Conservation (phyloP, 345 rosid genomes). For the Erysimum cheiranthoides region DNA sequence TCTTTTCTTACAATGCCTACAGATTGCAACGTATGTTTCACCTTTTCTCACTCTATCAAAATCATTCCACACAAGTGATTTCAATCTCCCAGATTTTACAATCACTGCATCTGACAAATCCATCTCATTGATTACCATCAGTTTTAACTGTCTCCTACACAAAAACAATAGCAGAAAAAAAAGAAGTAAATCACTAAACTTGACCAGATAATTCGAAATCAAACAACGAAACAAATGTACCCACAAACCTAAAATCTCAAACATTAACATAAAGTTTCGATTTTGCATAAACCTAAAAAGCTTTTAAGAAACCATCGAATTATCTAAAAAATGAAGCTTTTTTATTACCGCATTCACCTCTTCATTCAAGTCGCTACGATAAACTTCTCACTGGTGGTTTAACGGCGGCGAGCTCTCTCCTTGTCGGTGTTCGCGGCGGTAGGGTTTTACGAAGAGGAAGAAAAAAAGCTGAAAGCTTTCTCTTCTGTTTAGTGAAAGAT, state of each 20-base stretch:
- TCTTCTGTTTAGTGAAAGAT: constrained; percentile 14
- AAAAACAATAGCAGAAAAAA: neutral
- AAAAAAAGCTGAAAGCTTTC: constrained; percentile 1
- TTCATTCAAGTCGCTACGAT: neutral
- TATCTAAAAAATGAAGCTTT: neutral
- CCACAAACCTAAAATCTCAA: neutral
- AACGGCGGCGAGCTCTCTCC: constrained; percentile 23
- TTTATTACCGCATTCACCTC: constrained; percentile 1
- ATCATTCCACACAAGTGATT: constrained; percentile 91
- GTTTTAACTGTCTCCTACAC: constrained; percentile 41
- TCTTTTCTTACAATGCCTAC: constrained; percentile 80
- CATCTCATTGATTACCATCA: constrained; percentile 53
- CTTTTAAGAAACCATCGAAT: constrained; percentile 8
- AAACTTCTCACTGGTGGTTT: neutral
- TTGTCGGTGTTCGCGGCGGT: constrained; percentile 43
- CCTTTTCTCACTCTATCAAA: constrained; percentile 80
- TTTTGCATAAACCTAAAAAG: neutral
- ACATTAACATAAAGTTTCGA: neutral
- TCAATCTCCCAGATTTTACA: constrained; percentile 71
- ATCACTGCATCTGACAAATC: constrained; percentile 83
- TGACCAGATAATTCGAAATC: neutral
- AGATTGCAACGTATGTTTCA: constrained; percentile 69
- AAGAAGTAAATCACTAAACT: neutral
- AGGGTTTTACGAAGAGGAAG: constrained; percentile 36
- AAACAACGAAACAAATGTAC: neutral